phyloP scores from a whole-genome alignment of 2,329 filamentous ascomycete species.

The Aspergillus proliferans region DNA sequence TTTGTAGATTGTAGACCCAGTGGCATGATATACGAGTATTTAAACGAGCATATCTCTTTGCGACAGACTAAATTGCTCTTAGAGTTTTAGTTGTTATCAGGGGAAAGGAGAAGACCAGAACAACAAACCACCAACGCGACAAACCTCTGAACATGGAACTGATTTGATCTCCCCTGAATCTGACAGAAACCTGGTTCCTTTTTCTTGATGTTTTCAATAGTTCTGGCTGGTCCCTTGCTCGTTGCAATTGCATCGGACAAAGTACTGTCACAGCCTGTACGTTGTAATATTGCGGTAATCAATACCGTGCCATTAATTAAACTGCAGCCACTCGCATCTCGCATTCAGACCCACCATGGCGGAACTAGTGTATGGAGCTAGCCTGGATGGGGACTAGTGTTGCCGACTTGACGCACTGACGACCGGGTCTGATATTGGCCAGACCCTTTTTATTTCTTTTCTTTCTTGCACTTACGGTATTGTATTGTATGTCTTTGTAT shows the following conservation, averaged over 20 bases:
- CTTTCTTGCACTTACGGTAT: neutral
- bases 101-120: too few relatives aligned
- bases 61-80: too few relatives aligned
- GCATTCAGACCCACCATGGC: neutral
- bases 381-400: neutral
- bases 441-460: neutral
- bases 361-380: neutral
- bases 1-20: neutral
- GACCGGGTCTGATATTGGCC: neutral
- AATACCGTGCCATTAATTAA: neutral
- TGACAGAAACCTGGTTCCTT: neutral
- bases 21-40: too few relatives aligned
- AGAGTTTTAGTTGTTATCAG: too few relatives aligned
- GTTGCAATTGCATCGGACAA: neutral
- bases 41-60: too few relatives aligned
- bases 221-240: neutral
- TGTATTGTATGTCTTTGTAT: neutral
- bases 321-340: neutral
- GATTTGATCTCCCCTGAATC: neutral
- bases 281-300: neutral
- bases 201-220: neutral
- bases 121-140: too few relatives aligned
- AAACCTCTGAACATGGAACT: too few relatives aligned
- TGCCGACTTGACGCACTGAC: neutral
- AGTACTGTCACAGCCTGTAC: neutral